These are phyloP conservation scores for Boechera divaricarpa DNA, from an alignment of 345 rosid genomes.

Conservation along the genomic window DNA sequence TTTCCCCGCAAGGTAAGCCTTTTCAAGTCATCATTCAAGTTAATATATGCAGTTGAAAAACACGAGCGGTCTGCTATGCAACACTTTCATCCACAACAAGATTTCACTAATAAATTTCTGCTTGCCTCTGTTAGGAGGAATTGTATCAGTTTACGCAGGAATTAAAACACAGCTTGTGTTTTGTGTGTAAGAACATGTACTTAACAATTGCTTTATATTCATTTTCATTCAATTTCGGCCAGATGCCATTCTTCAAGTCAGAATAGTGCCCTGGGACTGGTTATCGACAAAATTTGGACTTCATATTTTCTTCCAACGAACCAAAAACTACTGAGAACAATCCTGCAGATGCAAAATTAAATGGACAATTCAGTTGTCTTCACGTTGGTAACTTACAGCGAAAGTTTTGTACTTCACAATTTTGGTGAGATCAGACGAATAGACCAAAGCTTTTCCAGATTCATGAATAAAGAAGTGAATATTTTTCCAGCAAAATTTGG, in stretches of 20 bases:
- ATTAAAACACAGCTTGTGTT: constrained; percentile 15
- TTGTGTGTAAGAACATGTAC: constrained; percentile 1
- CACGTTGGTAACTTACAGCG: not conserved
- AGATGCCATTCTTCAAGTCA: constrained; percentile 11
- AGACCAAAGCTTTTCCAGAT: constrained; percentile 6
- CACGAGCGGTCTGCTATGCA: constrained; percentile 23
- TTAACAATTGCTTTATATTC: not conserved
- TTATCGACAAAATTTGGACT: constrained; percentile 51
- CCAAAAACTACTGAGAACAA: constrained; percentile 59
- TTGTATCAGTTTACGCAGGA: not conserved
- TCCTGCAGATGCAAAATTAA: constrained; percentile 52
- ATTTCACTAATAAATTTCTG: not conserved
- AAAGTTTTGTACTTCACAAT: not conserved
- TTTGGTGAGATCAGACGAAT: not conserved
- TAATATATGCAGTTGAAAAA: not conserved
- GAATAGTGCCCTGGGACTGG: not conserved
- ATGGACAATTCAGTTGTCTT: constrained; percentile 8
- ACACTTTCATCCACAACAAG: constrained; percentile 28
- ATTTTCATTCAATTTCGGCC: not conserved
- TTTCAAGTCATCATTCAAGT: constrained; percentile 15
- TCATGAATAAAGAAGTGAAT: constrained; percentile 15
- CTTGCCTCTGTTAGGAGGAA: not conserved
- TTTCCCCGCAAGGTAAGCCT: constrained; percentile 13
- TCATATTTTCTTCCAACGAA: constrained; percentile 60
- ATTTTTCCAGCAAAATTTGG: not conserved